phyloP scores from a whole-genome alignment of 2,329 filamentous ascomycete species.

The Cladophialophora bantiana region DNA sequence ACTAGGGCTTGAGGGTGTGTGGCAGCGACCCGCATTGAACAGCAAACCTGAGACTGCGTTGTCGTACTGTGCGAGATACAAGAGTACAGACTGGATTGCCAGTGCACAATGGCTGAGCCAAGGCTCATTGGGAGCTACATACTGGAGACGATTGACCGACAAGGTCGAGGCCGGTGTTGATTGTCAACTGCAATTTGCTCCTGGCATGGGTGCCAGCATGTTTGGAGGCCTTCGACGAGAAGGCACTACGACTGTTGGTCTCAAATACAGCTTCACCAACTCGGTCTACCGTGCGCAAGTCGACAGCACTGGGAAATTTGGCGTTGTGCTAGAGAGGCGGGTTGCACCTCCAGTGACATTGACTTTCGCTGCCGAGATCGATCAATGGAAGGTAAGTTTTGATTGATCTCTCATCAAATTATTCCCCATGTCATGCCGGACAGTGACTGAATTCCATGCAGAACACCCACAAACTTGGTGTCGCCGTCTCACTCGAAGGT shows the following conservation, averaged over 20 bases:
- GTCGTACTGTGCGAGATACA: constrained; percentile 92
- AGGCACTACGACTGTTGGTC: constrained; percentile 87
- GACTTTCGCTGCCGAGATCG: constrained; percentile 95
- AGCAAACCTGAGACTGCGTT: constrained; percentile 89
- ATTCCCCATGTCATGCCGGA: constrained; percentile 42
- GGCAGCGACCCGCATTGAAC: constrained; percentile 84
- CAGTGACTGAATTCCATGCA: constrained; percentile 49
- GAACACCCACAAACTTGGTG: constrained; percentile 94
- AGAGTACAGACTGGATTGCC: constrained; percentile 88
- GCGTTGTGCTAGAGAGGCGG: constrained; percentile 92
- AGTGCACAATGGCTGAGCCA: constrained; percentile 88
- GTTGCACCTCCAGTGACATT: constrained; percentile 90
- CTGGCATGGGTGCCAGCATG: constrained; percentile 66
- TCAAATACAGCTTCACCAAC: constrained; percentile 98
- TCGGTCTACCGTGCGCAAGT: constrained; percentile 95
- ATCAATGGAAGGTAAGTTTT: constrained; percentile 85
- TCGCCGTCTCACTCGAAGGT: constrained; percentile 90
- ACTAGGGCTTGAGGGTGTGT: constrained; percentile 89
- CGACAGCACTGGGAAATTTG: constrained; percentile 92
- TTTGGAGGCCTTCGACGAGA: constrained; percentile 85
- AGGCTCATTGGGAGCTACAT: constrained; percentile 86
- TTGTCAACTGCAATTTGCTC: constrained; percentile 83
- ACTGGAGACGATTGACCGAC: constrained; percentile 91
- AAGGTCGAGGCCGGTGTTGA: constrained; percentile 97
- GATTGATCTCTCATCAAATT: constrained; percentile 8